These are phyloP conservation scores for Parietaria judaica DNA, from an alignment of 306 rosid species.

Conservation along the genomic window DNA sequence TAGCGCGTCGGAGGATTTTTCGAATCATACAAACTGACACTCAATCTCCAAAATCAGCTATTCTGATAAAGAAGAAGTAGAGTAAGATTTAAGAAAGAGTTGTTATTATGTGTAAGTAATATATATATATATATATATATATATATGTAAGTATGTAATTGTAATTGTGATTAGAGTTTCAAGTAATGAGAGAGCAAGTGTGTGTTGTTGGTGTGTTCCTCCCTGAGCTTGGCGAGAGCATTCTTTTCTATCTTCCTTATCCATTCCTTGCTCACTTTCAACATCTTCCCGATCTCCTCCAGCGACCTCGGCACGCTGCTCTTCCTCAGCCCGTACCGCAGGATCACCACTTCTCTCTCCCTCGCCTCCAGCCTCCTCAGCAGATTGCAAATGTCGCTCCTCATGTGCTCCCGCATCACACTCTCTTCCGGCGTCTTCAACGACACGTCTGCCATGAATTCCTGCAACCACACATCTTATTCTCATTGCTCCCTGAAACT, in stretches of 20 bases:
- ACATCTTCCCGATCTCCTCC: slow-evolving; percentile 59
- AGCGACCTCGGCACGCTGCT: slow-evolving; percentile 55
- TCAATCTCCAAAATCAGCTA: too few species aligned
- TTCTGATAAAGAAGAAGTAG: too few species aligned
- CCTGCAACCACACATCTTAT: slow-evolving; percentile 31
- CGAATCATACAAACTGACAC: too few species aligned
- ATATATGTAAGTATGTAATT: too few species aligned
- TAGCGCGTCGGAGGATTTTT: too few species aligned
- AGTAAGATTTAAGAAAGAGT: too few species aligned
- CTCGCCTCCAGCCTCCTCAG: slow-evolving; percentile 52
- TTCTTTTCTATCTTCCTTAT: slow-evolving; percentile 66
- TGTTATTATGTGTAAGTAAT: too few species aligned
- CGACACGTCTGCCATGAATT: slow-evolving; percentile 38
- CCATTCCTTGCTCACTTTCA: slow-evolving; percentile 61
- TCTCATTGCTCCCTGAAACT: too few species aligned
- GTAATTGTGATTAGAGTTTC: slow-evolving; percentile 26
- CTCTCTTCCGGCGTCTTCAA: slow-evolving; percentile 58
- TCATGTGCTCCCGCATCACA: slow-evolving; percentile 59
- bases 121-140: too few species aligned
- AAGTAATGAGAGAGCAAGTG: slow-evolving; percentile 42
- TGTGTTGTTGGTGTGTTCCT: slow-evolving; percentile 26
- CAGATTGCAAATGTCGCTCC: slow-evolving; percentile 39
- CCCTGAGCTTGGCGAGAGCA: slow-evolving; percentile 49
- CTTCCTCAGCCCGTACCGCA: slow-evolving; percentile 64
- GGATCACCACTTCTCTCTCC: slow-evolving; percentile 58